These are phyloP conservation scores for Cladophialophora psammophila DNA, from an alignment of 2,329 filamentous ascomycete species.

Conservation along the genomic window DNA sequence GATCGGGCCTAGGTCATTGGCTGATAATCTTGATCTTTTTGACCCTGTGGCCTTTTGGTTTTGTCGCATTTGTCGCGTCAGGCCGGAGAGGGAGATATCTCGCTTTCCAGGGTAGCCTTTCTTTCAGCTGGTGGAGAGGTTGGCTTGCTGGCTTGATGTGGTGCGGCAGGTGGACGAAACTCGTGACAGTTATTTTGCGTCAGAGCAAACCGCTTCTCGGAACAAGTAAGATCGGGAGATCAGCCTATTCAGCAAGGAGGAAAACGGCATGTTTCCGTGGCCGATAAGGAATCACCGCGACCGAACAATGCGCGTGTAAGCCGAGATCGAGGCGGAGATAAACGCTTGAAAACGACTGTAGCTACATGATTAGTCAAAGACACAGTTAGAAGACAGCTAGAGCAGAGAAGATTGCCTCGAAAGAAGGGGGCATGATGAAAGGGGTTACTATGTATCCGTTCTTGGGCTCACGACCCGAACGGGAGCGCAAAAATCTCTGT, in stretches of 20 bases:
- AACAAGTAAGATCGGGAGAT: not conserved
- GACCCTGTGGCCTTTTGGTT: not conserved
- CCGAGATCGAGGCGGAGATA: conserved; percentile 2
- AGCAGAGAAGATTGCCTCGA: conserved; percentile 5
- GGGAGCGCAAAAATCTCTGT: conserved; percentile 17
- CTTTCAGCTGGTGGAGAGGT: not conserved
- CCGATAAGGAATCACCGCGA: not conserved
- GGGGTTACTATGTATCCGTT: conserved; percentile 8
- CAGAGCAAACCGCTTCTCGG: not conserved
- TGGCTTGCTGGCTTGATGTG: not conserved
- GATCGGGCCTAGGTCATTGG: not conserved
- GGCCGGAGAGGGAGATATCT: not conserved
- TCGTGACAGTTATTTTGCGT: not conserved
- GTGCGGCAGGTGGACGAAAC: not conserved
- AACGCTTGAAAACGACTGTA: not conserved
- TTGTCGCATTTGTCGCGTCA: not conserved
- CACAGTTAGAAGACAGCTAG: not conserved
- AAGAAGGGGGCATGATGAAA: conserved; percentile 4
- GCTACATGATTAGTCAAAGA: not conserved
- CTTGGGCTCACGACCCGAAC: not conserved
- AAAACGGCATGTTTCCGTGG: not conserved
- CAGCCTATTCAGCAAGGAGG: not conserved
- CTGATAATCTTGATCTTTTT: not conserved
- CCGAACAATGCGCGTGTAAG: not conserved
- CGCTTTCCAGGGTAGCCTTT: not conserved